Base-by-base conservation (phyloP, 345 rosid species). In the Aquilaria sinensis region DNA sequence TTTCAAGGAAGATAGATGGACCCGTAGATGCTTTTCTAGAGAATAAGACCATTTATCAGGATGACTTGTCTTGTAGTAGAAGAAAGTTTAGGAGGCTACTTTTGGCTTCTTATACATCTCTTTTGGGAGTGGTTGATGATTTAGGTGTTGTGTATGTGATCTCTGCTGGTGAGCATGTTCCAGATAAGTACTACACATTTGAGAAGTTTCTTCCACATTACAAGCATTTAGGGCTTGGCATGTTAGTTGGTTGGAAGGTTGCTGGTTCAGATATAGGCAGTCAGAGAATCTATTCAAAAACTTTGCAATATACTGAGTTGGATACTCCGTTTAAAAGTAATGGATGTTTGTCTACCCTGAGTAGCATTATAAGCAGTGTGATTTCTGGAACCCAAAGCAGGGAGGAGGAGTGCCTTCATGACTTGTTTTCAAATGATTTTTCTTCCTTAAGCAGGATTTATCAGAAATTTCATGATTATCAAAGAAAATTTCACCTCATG, bases 51-150 rank as follows among this genome's bases (percentile, higher is more conserved):
- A 50, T 61, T 62, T 64, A 63, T 71, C 65, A 46, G 46, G 37
- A 23, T 74, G 73, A 63, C 62, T 60, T 50, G 64, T 64, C 57
- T 54, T 56, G 51, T 61, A 56, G 67, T 63, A 75, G 71, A 82
- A 80, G 81, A 74, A 82, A 64, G 68, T 94, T 94, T 83, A 86
- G 72, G 74, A 90, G 77, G 81, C 74, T 94, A 69, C 72, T 90
- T 60, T 69, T 67, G 74, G 85, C 93, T 55, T 85, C 88, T 61
- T 68, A 82, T 70, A 81, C 90, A 64, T 76, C 97, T 64, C 83
- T 82, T 59, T 53, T 94, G 67, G 90, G 95, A 47, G 95, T 84
- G 45, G 82, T 88, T 77, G 99, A 94, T 74, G 85, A 86, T 70
- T 70, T 64, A 71, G 92, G 92, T 65, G 67, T 86, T 64, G 70